Percentiles rank a stretch among this genome's conserved stretches.
Conservation (phyloP, 202 grass and related monocot genomes). For the Musa balbisiana region DNA sequence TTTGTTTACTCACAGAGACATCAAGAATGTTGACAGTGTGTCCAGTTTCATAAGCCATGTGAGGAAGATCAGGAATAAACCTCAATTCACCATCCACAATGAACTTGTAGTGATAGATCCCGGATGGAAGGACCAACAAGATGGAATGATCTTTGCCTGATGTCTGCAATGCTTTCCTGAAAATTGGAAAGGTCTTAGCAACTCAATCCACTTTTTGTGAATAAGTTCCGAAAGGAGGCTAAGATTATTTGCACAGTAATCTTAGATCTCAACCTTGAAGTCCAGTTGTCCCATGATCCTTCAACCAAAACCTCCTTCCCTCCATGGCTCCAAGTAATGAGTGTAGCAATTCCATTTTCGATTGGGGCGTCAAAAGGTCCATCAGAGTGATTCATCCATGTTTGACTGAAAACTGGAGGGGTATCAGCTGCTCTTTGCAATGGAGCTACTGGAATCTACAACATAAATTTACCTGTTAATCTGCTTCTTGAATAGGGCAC, state of each 20-base stretch:
- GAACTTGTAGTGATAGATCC: constrained; percentile 19
- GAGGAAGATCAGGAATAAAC: constrained; percentile 1
- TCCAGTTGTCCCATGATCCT: constrained; percentile 99
- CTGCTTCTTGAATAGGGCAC: neutral
- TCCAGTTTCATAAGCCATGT: constrained; percentile 1
- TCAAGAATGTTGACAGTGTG: constrained; percentile 10
- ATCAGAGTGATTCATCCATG: constrained; percentile 41
- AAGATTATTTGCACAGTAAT: neutral
- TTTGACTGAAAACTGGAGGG: constrained; percentile 35
- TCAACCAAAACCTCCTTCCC: constrained; percentile 70
- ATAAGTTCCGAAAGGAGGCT: neutral
- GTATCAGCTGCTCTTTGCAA: constrained; percentile 47
- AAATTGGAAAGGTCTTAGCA: neutral
- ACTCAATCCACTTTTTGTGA: neutral
- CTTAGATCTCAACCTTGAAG: constrained; percentile 4
- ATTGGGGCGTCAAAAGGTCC: constrained; percentile 17
- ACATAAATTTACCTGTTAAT: constrained; percentile 4
- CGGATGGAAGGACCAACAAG: constrained; percentile 17
- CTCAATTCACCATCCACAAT: constrained; percentile 6
- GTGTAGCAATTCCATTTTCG: constrained; percentile 59
- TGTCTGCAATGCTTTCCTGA: constrained; percentile 13
- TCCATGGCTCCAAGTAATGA: constrained; percentile 78
- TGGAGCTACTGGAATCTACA: constrained; percentile 67
- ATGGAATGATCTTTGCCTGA: constrained; percentile 22
- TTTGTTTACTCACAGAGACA: neutral